These are phyloP conservation scores for Abortiporus biennis DNA, from an alignment of 1,284 basidiomycete species.

Conservation along the genomic window DNA sequence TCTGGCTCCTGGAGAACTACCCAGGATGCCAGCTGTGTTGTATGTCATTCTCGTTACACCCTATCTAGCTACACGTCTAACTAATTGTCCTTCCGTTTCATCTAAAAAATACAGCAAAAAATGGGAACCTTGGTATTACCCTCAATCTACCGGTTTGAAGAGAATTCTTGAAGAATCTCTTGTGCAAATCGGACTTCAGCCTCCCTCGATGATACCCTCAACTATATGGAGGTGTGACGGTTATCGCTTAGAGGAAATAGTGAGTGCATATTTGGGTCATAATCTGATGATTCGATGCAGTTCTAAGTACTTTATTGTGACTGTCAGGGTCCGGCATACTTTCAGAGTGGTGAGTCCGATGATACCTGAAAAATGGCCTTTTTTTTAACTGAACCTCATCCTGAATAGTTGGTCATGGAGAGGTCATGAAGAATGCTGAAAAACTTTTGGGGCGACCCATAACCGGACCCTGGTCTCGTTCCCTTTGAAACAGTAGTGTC, in stretches of 20 bases:
- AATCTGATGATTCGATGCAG: no score
- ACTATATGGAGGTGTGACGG: neutral
- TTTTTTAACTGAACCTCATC: no score
- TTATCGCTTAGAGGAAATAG: neutral
- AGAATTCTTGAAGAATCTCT: neutral
- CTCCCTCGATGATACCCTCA: neutral
- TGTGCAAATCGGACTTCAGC: neutral
- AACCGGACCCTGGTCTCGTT: no score
- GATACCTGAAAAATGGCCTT: no score
- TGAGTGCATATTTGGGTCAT: no score
- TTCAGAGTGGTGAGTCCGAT: no score
- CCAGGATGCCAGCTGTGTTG: neutral
- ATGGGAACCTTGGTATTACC: neutral
- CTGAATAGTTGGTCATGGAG: no score
- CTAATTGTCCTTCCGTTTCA: neutral
- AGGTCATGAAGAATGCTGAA: no score
- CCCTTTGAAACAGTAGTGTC: no score
- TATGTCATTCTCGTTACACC: neutral
- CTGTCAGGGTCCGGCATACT: no score
- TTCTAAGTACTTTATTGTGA: no score
- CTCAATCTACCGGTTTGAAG: neutral
- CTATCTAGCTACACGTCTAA: neutral
- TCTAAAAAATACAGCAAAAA: neutral
- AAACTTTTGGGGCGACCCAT: no score
- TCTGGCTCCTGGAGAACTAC: neutral